These are phyloP conservation scores for Naganishia sp. DNA, from an alignment of 1,284 basidiomycete genomes.

Conservation along the genomic window DNA sequence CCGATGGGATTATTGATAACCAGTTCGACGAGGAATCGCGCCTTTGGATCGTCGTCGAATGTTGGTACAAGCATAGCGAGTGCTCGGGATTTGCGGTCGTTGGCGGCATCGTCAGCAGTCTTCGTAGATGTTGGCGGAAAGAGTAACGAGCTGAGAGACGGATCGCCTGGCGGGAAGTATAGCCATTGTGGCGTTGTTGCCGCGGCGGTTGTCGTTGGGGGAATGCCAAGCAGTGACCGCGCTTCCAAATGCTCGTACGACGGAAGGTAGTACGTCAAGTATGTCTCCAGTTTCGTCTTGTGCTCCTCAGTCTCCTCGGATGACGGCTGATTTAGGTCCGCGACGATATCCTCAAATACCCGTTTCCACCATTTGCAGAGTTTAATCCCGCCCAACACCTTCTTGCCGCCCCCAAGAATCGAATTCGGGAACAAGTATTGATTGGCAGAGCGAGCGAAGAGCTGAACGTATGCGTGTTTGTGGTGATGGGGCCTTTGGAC, in stretches of 20 bases:
- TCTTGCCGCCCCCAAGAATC: slow-evolving; percentile 69
- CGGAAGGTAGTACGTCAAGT: slow-evolving; percentile 65
- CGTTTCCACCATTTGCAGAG: slow-evolving; percentile 93
- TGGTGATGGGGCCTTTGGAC: slow-evolving; percentile 2
- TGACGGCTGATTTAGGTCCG: slow-evolving; percentile 49
- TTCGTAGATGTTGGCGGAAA: slow-evolving; percentile 8
- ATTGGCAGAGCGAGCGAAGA: slow-evolving; percentile 86
- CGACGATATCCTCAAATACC: slow-evolving; percentile 63
- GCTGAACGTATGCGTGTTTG: slow-evolving; percentile 68
- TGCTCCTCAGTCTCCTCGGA: slow-evolving; percentile 8
- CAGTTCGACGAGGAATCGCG: slow-evolving; percentile 84
- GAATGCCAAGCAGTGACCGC: slow-evolving; percentile 59
- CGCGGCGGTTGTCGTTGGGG: slow-evolving; percentile 34
- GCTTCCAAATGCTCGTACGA: slow-evolving; percentile 73
- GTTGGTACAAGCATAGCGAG: slow-evolving; percentile 76
- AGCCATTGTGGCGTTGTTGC: slow-evolving; percentile 49
- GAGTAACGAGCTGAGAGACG: slow-evolving; percentile 33
- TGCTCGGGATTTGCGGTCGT: not conserved
- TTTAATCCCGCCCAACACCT: slow-evolving; percentile 71
- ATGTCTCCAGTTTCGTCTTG: slow-evolving; percentile 45
- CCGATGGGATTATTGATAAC: slow-evolving; percentile 58
- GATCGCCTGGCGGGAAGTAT: slow-evolving; percentile 41
- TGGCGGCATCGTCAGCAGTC: not conserved
- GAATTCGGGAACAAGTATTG: slow-evolving; percentile 96
- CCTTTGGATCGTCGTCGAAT: slow-evolving; percentile 91